Base-by-base conservation (phyloP, 225 moss, liverwort and hornwort species). In the Physcomitrellopsis africana region DNA sequence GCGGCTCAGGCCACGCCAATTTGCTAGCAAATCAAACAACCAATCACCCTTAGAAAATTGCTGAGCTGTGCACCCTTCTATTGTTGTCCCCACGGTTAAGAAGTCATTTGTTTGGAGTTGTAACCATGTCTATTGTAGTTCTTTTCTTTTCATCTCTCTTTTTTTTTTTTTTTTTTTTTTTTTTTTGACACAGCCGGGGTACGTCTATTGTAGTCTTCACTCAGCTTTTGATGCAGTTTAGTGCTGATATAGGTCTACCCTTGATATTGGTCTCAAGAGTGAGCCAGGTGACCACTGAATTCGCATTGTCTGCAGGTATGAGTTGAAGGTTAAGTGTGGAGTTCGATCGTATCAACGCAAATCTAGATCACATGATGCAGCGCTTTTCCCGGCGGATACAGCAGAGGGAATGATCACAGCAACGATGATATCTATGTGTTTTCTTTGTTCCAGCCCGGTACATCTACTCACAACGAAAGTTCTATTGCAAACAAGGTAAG, bases 261-360 rank as follows among this genome's bases (percentile, higher is more conserved):
- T 74, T 26, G 15, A 2, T 14, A 43, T n/a, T 8, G 17, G 41
- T 24, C 54, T 44, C 44, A 5, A 6, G n/a, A n/a, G 56, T 23
- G 48, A 47, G 51, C 29, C 23, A 15, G 59, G n/a, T 60, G 57
- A 43, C 54, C 23, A 12, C 7, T 74, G 47, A 49, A 56, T 11
- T 44, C 49, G 32, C 23, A 11, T 44, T 68, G n/a, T 72, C 48
- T 80, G 84, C 84, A 99, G 99, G 51, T 99, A 99, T 71, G 99
- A 99, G 84, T 85, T 99, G 51, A 99, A 99, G 84, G 90, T 92
- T 63, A 95, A 99, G 63, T 99, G 99, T 74, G 99, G 99, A 51
- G 93, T 92, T 51, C 73, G 76, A 47, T 83, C 86, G 5, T 95
- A 93, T 75, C 81, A 72, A 41, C 93, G 95, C 67, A 93, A 83